Evolutionary conservation across 1,139 yeast genomes (phyloP).

Genomic region (Pichia sp.): DNA sequence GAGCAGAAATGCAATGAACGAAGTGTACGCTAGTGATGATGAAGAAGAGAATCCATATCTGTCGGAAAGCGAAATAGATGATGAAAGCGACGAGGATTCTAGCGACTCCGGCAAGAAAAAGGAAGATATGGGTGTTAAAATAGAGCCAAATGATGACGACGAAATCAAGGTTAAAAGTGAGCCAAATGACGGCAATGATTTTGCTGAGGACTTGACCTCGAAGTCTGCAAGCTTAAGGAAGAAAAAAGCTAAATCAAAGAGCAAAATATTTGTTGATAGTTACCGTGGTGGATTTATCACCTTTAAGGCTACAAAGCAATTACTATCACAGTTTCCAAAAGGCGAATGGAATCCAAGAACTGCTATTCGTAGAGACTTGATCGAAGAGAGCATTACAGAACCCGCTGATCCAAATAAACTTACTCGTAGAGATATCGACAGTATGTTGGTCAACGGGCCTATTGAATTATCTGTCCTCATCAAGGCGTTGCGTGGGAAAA

Average conservation of each 20-base stretch:
- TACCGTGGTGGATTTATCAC: conserved; percentile 64
- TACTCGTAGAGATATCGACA: conserved; percentile 50
- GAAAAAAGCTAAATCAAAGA: conserved; percentile 12
- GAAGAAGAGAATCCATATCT: conserved; percentile 77
- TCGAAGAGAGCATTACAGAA: conserved; percentile 1
- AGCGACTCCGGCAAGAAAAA: conserved; percentile 31
- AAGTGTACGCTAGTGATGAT: conserved; percentile 86
- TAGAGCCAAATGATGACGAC: conserved; percentile 8
- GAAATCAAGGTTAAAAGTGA: conserved; percentile 11
- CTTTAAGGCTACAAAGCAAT: conserved; percentile 58
- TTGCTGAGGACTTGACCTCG: not conserved
- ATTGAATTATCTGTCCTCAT: conserved; percentile 66
- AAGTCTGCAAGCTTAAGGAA: conserved; percentile 15
- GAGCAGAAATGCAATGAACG: conserved; percentile 81
- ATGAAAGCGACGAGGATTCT: conserved; percentile 42
- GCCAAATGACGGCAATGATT: conserved; percentile 5
- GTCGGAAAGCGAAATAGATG: conserved; percentile 67
- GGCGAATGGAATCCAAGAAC: conserved; percentile 80
- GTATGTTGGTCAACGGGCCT: conserved; percentile 58
- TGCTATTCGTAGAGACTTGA: conserved; percentile 41
- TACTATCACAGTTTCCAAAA: conserved; percentile 63
- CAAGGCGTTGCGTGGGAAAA: conserved; percentile 55
- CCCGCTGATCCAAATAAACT: conserved; percentile 11
- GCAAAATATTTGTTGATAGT: conserved; percentile 42
- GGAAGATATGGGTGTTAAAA: conserved; percentile 11